Evolutionary conservation across 2,329 filamentous ascomycete species (phyloP).

Genomic region (Colletotrichum karsti): DNA sequence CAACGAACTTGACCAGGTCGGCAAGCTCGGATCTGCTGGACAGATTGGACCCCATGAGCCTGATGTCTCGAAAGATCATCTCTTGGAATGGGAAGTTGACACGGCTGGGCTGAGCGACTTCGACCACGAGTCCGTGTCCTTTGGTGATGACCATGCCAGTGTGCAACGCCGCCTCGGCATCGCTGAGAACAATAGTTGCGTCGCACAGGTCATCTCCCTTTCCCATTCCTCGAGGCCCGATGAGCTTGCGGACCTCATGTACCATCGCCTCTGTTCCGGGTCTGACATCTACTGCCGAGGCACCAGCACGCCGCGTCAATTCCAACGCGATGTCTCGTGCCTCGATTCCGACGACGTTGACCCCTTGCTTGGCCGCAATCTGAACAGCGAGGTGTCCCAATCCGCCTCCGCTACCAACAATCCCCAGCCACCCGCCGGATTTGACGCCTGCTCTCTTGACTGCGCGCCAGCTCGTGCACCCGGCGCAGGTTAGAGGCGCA

Average conservation of each 20-base stretch:
- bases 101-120: constrained; percentile 61
- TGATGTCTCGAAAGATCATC: constrained; percentile 62
- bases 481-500: constrained; percentile 66
- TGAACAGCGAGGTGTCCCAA: constrained; percentile 75
- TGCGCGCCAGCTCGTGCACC: constrained; percentile 57
- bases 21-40: constrained; percentile 50
- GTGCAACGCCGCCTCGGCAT: constrained; percentile 57
- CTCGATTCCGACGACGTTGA: constrained; percentile 78
- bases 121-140: constrained; percentile 66
- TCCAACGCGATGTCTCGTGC: constrained; percentile 62
- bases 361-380: constrained; percentile 85
- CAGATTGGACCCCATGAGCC: constrained; percentile 55
- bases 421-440: constrained; percentile 72
- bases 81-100: constrained; percentile 50
- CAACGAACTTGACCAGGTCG: constrained; percentile 56
- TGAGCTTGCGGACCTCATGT: constrained; percentile 54
- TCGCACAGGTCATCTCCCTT: constrained; percentile 43
- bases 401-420: constrained; percentile 80
- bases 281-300: constrained; percentile 61
- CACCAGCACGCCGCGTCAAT: constrained; percentile 55
- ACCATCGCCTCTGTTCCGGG: constrained; percentile 56
- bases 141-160: constrained; percentile 62
- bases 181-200: constrained; percentile 60
- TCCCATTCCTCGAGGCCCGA: constrained; percentile 49
- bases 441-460: constrained; percentile 49